Conservation (phyloP, 371 early-diverging fungal species). For the Rhizomucor pusillus region DNA sequence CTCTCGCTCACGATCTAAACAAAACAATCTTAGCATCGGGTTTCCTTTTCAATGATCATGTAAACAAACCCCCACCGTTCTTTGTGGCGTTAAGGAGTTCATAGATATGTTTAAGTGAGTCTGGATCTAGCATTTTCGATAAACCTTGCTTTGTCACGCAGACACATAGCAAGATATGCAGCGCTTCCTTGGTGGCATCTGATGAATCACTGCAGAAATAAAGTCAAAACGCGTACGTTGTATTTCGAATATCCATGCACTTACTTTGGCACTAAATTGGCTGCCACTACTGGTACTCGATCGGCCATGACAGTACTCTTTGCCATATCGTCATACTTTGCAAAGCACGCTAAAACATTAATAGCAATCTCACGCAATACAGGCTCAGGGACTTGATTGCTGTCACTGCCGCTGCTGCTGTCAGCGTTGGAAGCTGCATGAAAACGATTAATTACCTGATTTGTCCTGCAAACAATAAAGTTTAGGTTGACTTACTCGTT, state of each 20-base stretch:
- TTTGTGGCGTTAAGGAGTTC: conserved; percentile 18
- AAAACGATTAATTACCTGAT: neutral
- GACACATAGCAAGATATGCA: conserved; percentile 32
- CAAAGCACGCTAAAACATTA: conserved; percentile 44
- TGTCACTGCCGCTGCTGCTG: conserved; percentile 8
- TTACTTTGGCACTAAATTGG: conserved; percentile 33
- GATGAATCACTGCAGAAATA: conserved; percentile 19
- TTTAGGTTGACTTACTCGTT: conserved; percentile 24
- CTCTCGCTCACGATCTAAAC: conserved; percentile 16
- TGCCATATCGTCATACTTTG: conserved; percentile 28
- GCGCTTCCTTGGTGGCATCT: conserved; percentile 31
- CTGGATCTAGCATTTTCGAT: conserved; percentile 38
- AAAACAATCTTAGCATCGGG: no score
- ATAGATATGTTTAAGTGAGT: conserved; percentile 33
- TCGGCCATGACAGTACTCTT: conserved; percentile 33
- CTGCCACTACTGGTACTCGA: conserved; percentile 38
- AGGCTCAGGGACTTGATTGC: conserved; percentile 37
- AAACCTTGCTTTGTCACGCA: conserved; percentile 37
- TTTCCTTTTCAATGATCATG: no score
- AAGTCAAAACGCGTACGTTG: neutral
- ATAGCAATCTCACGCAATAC: conserved; percentile 46
- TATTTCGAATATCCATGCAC: neutral
- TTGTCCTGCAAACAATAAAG: neutral
- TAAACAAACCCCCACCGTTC: no score
- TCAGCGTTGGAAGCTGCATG: neutral